Percentiles rank a stretch among this genome's conserved stretches.
Conservation (phyloP, 352 stramenopile genomes). For the Phytophthora meadii region DNA sequence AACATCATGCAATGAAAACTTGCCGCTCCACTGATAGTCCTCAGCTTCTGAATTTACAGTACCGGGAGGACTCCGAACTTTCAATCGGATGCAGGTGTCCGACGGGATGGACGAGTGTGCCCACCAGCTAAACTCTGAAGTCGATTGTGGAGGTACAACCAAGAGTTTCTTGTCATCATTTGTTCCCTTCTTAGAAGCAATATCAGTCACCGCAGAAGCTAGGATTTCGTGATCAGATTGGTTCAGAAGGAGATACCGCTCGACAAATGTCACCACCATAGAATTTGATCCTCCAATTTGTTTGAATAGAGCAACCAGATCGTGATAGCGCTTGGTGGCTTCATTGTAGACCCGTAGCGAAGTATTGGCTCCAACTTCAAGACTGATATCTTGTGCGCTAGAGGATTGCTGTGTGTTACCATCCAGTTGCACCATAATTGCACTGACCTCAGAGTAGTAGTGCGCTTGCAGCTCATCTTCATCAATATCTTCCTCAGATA, state of each 20-base stretch:
- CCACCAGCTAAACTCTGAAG: conserved; percentile 76
- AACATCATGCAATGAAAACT: conserved; percentile 84
- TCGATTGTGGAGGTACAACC: conserved; percentile 45
- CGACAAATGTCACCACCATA: conserved; percentile 83
- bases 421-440: conserved; percentile 71
- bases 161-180: conserved; percentile 32
- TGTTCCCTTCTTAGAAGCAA: conserved; percentile 30
- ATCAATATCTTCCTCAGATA: conserved; percentile 41
- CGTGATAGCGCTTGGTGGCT: conserved; percentile 71
- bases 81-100: conserved; percentile 73
- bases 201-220: conserved; percentile 52
- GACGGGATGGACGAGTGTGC: conserved; percentile 53
- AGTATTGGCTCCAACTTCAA: conserved; percentile 71
- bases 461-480: conserved; percentile 60
- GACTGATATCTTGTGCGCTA: conserved; percentile 62
- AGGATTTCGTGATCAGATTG: conserved; percentile 69
- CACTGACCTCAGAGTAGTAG: conserved; percentile 75
- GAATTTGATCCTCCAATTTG: conserved; percentile 65
- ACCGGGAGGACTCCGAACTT: conserved; percentile 42
- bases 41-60: conserved; percentile 7
- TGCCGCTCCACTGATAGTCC: conserved; percentile 80
- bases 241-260: conserved; percentile 84
- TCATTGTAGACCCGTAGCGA: conserved; percentile 80
- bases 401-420: conserved; percentile 61
- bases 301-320: conserved; percentile 77